Conservation (phyloP, 1,284 basidiomycete genomes). For the Trichosporon sp. region DNA sequence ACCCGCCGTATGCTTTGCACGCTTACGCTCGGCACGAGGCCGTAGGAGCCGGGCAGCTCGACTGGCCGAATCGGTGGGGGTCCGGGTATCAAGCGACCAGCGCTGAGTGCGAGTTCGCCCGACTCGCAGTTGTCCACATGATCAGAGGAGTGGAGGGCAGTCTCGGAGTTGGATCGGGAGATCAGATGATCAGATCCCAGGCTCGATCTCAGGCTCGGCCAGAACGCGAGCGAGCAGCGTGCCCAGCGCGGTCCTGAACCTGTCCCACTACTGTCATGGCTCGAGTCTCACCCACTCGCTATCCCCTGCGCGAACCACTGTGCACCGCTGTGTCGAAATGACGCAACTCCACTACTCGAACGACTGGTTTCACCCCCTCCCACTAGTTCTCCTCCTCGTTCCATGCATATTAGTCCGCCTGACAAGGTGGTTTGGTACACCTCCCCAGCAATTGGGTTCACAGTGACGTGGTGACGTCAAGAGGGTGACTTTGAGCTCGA, state of each 20-base stretch:
- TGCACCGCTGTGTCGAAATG: not conserved
- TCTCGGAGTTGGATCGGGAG: constrained; percentile 1
- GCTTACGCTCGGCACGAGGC: not conserved
- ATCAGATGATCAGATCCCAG: not conserved
- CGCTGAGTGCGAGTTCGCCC: constrained; percentile 2
- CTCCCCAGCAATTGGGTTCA: not conserved
- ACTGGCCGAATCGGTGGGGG: not conserved
- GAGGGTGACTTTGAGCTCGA: not conserved
- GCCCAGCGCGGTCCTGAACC: not conserved
- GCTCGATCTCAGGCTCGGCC: not conserved
- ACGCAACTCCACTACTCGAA: not conserved
- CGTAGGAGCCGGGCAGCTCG: not conserved
- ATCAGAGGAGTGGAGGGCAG: not conserved
- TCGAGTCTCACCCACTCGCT: not conserved
- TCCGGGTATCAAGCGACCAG: not conserved
- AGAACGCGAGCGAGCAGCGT: not conserved
- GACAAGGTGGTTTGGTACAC: not conserved
- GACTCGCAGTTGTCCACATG: constrained; percentile 6
- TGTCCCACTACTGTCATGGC: not conserved
- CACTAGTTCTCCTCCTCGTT: not conserved
- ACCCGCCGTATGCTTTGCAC: not conserved
- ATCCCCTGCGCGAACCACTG: constrained; percentile 5
- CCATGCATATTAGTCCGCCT: constrained; percentile 2
- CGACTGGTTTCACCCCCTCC: not conserved
- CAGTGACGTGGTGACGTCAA: not conserved